Base-by-base conservation (phyloP, 331 rosid species). In the Phaseolus coccineus region DNA sequence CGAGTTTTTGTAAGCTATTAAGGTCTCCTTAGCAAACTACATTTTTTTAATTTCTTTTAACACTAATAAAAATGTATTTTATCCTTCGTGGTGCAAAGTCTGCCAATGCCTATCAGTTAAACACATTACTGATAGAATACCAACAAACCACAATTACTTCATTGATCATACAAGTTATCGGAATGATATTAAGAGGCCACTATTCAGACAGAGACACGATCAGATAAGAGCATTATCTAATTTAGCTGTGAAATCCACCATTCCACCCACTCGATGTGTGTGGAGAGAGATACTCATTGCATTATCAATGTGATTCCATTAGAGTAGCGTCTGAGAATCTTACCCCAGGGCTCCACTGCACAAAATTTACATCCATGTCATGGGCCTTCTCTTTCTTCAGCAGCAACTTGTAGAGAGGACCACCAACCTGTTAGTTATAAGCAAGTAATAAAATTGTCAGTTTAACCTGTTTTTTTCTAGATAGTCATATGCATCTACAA, bases 341-440 rank as follows among this genome's bases (percentile, higher is more conserved):
- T 90, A 94, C 98, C 94, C 97, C 97, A 80, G 89, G 91, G 89
- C 96, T 88, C 98, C 97, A 91, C 74, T 92, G 97, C 85, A 92
- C 97, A 35, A 86, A 90, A 83, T 94, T 94, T 84, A 90, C 35
- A 74, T 94, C 98, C 98, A 91, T 91, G 68, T 84, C 90, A 76
- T 94, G 98, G 52, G 97, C 94, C 83, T 94, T 90, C 77, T 94
- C 97, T 87, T 91, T 82, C 87, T 89, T 94, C 69, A 87, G 79
- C 71, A 90, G 87, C 83, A 88, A 81, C 78, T 87, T 91, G 87
- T 89, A 94, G 19, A 81, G 81, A 74, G 94, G 87, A 55, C 89
- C 90, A 85, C 81, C 94, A 56, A 71, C 94, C 98, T 94, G 40
- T 74, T 46, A 53, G 40, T 74, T 51, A 59, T 58, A 69, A 81